Percentiles rank a stretch among this genome's conserved stretches.
phyloP scores from a whole-genome alignment of 1,284 basidiomycete species.

The Boletus semigastroideus region DNA sequence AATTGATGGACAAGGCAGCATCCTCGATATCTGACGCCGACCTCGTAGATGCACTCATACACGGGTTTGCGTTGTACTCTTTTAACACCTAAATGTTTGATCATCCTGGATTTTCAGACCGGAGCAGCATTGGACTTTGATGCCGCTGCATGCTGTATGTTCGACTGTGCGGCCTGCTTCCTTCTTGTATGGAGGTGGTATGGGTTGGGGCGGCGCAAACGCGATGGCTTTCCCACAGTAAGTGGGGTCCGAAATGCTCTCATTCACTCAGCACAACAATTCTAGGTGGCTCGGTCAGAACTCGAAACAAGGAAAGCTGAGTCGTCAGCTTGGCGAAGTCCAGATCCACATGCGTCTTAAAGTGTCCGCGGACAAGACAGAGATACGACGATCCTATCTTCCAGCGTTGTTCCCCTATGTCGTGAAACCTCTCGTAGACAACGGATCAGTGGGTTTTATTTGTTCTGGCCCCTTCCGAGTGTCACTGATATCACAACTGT shows the following conservation, averaged over 20 bases:
- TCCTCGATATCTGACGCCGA: constrained; percentile 94
- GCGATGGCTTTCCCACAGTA: constrained; percentile 81
- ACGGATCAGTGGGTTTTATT: constrained; percentile 55
- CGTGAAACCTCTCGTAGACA: constrained; percentile 75
- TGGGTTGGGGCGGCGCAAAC: constrained; percentile 67
- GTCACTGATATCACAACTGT: constrained; percentile 4
- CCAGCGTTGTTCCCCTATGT: constrained; percentile 82
- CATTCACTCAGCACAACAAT: constrained; percentile 2
- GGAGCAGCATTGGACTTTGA: constrained; percentile 95
- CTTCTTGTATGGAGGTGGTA: constrained; percentile 71
- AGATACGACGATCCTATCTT: constrained; percentile 90
- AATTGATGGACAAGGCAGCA: constrained; percentile 86
- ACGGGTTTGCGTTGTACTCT: constrained; percentile 60
- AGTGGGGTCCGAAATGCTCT: constrained; percentile 29
- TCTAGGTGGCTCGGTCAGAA: constrained; percentile 95
- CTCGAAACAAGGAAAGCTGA: constrained; percentile 86
- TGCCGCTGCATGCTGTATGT: constrained; percentile 91
- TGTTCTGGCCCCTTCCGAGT: not conserved
- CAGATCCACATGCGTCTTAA: constrained; percentile 95
- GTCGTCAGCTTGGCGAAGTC: constrained; percentile 82
- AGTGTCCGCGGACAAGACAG: constrained; percentile 85
- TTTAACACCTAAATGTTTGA: not conserved
- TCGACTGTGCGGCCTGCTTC: constrained; percentile 88
- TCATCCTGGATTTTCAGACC: constrained; percentile 47
- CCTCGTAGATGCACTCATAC: constrained; percentile 92